Percentiles rank a stretch among this genome's conserved stretches.
Evolutionary conservation across 2,329 filamentous ascomycete genomes (phyloP).

Genomic region (Exophiala sideris): DNA sequence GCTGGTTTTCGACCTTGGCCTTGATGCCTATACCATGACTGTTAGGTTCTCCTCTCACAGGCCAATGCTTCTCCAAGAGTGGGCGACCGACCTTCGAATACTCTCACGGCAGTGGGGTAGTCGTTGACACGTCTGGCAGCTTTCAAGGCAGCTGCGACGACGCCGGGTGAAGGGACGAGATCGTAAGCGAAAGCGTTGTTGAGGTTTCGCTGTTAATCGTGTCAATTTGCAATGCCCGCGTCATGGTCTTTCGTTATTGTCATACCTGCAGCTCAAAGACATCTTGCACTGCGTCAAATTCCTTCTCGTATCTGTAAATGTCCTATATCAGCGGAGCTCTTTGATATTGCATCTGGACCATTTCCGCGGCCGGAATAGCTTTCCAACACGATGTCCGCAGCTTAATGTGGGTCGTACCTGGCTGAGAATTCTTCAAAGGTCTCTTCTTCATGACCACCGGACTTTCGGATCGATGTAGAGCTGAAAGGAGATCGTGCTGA

Average conservation of each 20-base stretch:
- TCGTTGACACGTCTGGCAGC: constrained; percentile 96
- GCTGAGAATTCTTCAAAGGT: constrained; percentile 98
- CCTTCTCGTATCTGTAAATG: constrained; percentile 85
- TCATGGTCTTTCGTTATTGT: background rate
- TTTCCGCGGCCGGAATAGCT: constrained; percentile 4
- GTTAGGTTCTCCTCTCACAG: background rate
- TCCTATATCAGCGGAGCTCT: constrained; percentile 37
- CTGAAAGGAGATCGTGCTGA: constrained; percentile 35
- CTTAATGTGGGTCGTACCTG: constrained; percentile 61
- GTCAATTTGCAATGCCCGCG: constrained; percentile 5
- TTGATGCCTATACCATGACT: constrained; percentile 70
- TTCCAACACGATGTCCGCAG: background rate
- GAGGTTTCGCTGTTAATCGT: constrained; percentile 69
- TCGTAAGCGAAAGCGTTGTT: constrained; percentile 99
- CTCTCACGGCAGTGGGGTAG: constrained; percentile 94
- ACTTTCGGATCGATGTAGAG: constrained; percentile 54
- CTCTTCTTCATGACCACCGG: constrained; percentile 76
- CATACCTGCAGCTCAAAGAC: constrained; percentile 98
- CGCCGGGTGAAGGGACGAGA: constrained; percentile 90
- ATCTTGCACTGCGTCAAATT: constrained; percentile 95
- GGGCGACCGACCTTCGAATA: constrained; percentile 82
- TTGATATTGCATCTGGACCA: constrained; percentile 30
- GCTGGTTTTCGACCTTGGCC: constrained; percentile 98
- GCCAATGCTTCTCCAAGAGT: constrained; percentile 7
- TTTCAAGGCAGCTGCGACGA: constrained; percentile 86